These are phyloP conservation scores for Pilasporangium apinafurcum DNA, from an alignment of 352 stramenopile genomes.

Conservation along the genomic window DNA sequence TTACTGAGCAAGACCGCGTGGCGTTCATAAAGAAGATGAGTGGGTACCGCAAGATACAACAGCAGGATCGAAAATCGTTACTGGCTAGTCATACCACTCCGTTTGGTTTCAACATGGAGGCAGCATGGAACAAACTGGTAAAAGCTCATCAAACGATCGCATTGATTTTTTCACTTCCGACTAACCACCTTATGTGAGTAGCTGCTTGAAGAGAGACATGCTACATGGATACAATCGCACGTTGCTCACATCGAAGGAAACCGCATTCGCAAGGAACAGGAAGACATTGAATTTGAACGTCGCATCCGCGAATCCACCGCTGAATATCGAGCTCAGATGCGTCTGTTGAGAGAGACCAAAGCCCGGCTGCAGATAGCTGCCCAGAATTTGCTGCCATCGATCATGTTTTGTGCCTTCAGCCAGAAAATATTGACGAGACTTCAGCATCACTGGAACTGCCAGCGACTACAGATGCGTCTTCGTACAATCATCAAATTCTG, in stretches of 20 bases:
- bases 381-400: slow-evolving; percentile 32
- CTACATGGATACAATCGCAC: slow-evolving; percentile 27
- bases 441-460: slow-evolving; percentile 23
- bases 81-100: slow-evolving; percentile 24
- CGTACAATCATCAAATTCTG: slow-evolving; percentile 37
- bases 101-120: slow-evolving; percentile 54
- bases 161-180: background rate
- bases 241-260: slow-evolving; percentile 21
- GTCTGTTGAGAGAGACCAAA: slow-evolving; percentile 24
- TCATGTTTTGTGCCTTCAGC: slow-evolving; percentile 40
- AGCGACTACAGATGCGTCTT: slow-evolving; percentile 26
- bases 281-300: slow-evolving; percentile 43
- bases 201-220: slow-evolving; percentile 37
- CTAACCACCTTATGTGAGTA: slow-evolving; percentile 9
- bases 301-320: slow-evolving; percentile 38
- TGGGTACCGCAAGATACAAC: slow-evolving; percentile 31
- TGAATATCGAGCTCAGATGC: slow-evolving; percentile 35
- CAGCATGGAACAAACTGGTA: slow-evolving; percentile 46
- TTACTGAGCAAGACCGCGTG: slow-evolving; percentile 26
- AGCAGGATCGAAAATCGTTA: slow-evolving; percentile 20
- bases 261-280: slow-evolving; percentile 23
- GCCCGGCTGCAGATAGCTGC: slow-evolving; percentile 24
- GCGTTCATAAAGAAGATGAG: slow-evolving; percentile 41
- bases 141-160: background rate
- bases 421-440: slow-evolving; percentile 30